Percentiles rank a stretch among this genome's conserved stretches.
Evolutionary conservation across 306 rosid species (phyloP).

Genomic region (Biancaea sappan): DNA sequence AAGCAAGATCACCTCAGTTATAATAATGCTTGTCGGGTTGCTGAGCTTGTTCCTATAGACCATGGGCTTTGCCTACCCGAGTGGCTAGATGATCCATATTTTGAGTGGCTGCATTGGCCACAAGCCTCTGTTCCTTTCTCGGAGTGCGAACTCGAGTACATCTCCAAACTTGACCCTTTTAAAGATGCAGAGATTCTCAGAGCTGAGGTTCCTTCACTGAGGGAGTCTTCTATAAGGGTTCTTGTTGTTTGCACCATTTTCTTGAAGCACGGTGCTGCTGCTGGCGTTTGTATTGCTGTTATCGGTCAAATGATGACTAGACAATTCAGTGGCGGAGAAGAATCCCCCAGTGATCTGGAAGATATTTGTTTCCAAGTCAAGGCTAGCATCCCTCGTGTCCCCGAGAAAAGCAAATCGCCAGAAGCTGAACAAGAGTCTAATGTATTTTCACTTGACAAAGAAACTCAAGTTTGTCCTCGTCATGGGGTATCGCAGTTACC

Average conservation of each 20-base stretch:
- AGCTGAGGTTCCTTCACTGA: conserved; percentile 56
- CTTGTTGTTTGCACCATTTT: conserved; percentile 83
- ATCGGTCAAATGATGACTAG: conserved; percentile 88
- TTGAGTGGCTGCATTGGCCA: conserved; percentile 98
- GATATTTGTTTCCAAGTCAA: conserved; percentile 59
- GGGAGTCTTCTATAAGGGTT: conserved; percentile 76
- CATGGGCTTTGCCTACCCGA: conserved; percentile 96
- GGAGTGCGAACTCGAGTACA: conserved; percentile 66
- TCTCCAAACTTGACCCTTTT: conserved; percentile 75
- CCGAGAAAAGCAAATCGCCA: conserved; percentile 18
- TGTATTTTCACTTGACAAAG: conserved; percentile 29
- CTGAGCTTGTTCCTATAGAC: conserved; percentile 88
- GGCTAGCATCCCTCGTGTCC: conserved; percentile 40
- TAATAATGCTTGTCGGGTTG: conserved; percentile 33
- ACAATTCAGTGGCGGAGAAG: conserved; percentile 53
- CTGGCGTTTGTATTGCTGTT: conserved; percentile 73
- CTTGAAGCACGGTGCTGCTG: conserved; percentile 65
- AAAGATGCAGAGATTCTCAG: conserved; percentile 75
- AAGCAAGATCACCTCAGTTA: conserved; percentile 41
- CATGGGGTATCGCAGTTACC: too few relatives aligned
- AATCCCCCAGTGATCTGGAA: conserved; percentile 58
- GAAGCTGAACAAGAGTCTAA: conserved; percentile 30
- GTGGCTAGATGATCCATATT: conserved; percentile 94
- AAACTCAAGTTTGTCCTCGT: too few relatives aligned
- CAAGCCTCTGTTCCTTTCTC: conserved; percentile 86